phyloP scores from a whole-genome alignment of 2,329 filamentous ascomycete species.

The Venturia pyrina region DNA sequence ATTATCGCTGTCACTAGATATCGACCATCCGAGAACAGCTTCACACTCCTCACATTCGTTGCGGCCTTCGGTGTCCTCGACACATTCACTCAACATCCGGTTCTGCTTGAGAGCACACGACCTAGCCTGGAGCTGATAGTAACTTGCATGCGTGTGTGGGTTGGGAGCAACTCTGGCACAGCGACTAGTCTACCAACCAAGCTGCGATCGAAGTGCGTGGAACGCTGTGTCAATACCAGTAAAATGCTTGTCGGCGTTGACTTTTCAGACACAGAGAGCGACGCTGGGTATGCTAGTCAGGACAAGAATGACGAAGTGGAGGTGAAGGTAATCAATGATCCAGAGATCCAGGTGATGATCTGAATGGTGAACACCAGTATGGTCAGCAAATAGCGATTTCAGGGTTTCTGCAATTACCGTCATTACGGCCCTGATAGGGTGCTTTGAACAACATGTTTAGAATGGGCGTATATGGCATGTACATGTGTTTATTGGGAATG shows the following conservation, averaged over 20 bases:
- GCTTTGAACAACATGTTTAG: background rate
- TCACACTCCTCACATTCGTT: constrained; percentile 37
- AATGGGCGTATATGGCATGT: background rate
- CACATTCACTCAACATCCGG: constrained; percentile 24
- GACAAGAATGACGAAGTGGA: constrained; percentile 25
- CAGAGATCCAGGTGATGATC: background rate
- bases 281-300: background rate
- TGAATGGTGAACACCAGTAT: background rate
- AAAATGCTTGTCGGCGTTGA: constrained; percentile 7
- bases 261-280: background rate
- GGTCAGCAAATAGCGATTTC: background rate
- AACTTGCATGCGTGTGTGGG: constrained; percentile 8
- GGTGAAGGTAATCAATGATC: background rate
- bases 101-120: background rate
- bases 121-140: constrained; percentile 6
- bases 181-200: background rate
- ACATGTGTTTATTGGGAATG: background rate
- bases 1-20: constrained; percentile 30
- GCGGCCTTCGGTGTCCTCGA: constrained; percentile 33
- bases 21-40: constrained; percentile 27
- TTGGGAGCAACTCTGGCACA: constrained; percentile 6
- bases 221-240: constrained; percentile 1
- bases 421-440: background rate
- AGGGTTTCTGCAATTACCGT: background rate
- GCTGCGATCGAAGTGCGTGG: background rate